A percentile compares a stretch with the other conserved stretches of the same genome.
phyloP scores from a whole-genome alignment of 768 basidiomycete genomes.

The Tulasnella sp. region DNA sequence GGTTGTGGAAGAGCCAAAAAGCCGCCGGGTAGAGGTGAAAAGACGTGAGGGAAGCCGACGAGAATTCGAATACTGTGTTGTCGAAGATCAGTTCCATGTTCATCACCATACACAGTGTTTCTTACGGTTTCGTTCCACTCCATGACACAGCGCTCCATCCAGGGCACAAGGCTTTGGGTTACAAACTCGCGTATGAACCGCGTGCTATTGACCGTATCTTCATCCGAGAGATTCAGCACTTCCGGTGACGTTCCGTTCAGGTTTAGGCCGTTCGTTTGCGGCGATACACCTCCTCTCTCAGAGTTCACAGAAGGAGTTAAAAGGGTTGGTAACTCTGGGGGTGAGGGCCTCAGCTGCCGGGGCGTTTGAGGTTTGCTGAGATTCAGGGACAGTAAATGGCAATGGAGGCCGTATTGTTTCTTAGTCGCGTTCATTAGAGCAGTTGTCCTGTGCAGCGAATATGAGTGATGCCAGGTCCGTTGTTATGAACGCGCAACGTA shows the following conservation, averaged over 20 bases:
- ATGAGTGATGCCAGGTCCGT: constrained; percentile 5
- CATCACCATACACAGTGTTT: constrained; percentile 8
- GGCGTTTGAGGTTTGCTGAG: constrained; percentile 36
- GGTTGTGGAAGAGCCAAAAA: constrained; percentile 65
- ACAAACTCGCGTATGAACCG: constrained; percentile 84
- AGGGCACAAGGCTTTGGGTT: constrained; percentile 84
- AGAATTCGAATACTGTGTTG: constrained; percentile 60
- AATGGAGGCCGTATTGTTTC: constrained; percentile 79
- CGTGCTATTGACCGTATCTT: constrained; percentile 69
- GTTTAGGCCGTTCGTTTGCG: constrained; percentile 26
- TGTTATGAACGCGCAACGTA: constrained; percentile 43
- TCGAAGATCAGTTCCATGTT: background rate
- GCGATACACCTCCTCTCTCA: constrained; percentile 32
- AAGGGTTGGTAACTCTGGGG: constrained; percentile 61
- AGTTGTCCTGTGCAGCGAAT: constrained; percentile 51
- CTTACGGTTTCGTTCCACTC: constrained; percentile 88
- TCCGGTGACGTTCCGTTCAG: background rate
- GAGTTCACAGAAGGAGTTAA: constrained; percentile 51
- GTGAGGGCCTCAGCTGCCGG: constrained; percentile 43
- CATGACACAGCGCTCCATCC: constrained; percentile 92
- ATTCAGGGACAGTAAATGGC: constrained; percentile 61
- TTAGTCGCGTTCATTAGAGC: constrained; percentile 83
- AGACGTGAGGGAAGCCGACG: constrained; percentile 75
- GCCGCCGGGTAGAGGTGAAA: constrained; percentile 79
- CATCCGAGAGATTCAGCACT: constrained; percentile 48